These are phyloP conservation scores for Rhizophagus prolifer DNA, from an alignment of 192 early-diverging fungal species.

Conservation along the genomic window DNA sequence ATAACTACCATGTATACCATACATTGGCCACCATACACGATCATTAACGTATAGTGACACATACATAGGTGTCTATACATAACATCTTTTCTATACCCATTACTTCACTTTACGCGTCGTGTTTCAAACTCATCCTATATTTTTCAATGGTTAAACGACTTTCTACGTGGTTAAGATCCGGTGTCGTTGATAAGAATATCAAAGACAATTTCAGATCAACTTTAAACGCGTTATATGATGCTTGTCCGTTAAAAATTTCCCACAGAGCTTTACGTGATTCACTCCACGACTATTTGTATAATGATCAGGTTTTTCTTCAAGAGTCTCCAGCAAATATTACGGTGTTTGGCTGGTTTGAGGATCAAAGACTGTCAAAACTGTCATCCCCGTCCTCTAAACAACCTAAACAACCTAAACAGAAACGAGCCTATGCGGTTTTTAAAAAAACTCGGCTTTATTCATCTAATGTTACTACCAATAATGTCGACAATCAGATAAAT, in stretches of 20 bases:
- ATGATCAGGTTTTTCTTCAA: neutral
- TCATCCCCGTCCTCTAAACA: slow-evolving; percentile 9
- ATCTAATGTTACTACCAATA: slow-evolving; percentile 16
- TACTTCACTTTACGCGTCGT: no score
- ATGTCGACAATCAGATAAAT: slow-evolving; percentile 14
- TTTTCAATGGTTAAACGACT: slow-evolving; percentile 5
- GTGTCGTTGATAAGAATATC: slow-evolving; percentile 15
- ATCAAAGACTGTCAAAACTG: slow-evolving; percentile 8
- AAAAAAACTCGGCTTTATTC: slow-evolving; percentile 22
- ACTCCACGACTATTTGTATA: slow-evolving; percentile 18
- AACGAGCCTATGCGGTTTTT: slow-evolving; percentile 9
- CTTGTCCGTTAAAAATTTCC: slow-evolving; percentile 21
- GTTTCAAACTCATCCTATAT: no score
- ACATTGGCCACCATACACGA: no score
- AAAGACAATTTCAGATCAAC: slow-evolving; percentile 22
- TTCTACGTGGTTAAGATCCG: slow-evolving; percentile 18
- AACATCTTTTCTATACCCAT: no score
- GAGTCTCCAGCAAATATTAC: slow-evolving; percentile 9
- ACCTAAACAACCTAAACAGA: neutral
- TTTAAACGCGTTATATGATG: slow-evolving; percentile 17
- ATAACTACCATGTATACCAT: no score
- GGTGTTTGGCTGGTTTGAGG: slow-evolving; percentile 3
- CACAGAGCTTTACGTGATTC: neutral
- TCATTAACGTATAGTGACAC: no score
- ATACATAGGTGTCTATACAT: no score